Base-by-base conservation (phyloP, 225 moss, liverwort and hornwort genomes). In the Lunularia cruciata region DNA sequence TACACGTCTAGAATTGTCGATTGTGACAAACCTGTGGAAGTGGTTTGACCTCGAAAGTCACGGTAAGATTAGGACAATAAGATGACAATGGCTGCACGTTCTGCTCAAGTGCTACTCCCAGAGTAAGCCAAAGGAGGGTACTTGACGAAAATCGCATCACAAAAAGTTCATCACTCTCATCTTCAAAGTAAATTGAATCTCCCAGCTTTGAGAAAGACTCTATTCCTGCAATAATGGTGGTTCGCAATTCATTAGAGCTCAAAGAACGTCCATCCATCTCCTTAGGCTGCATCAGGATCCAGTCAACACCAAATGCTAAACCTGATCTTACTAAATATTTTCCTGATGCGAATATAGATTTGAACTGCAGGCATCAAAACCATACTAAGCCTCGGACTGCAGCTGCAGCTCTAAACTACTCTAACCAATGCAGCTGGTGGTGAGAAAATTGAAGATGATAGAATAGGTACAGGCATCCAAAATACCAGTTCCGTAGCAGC, bases 201-300 rank as follows among this genome's bases (percentile, higher is more conserved):
- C 98, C 93, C 58, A 98, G 74, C 70, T 98, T 98, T 75, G 98
- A 91, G 61, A 98, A 93, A 0, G 98, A 93, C 67, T 98, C 98
- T 36, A 91, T 80, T 59, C 81, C 98, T 96, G 86, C 67, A 67
- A 12, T 43, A 18, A 10, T 64, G 9, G 16, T 19, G 28, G 12
- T 1, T 39, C 16, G 3, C 25, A 13, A n/a, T n/a, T 5, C 2
- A 25, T 61, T 37, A 40, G 25, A 8, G 11, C 19, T 39, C 42
- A 5, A 40, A 39, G 22, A 25, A 39, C n/a, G 25, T n/a, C n/a
- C n/a, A n/a, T n/a, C n/a, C n/a, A 26, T 13, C 3, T 61, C 23
- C 28, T 13, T 3, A 1, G 19, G 8, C 39, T 40, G n/a, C 43
- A 43, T 11, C 43, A 43, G n/a, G n/a, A n/a, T n/a, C n/a, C n/a